Evolutionary conservation across 306 rosid genomes (phyloP), one percentile per base, ranked within the genome.

Genomic region (Cucumis melo): DNA sequence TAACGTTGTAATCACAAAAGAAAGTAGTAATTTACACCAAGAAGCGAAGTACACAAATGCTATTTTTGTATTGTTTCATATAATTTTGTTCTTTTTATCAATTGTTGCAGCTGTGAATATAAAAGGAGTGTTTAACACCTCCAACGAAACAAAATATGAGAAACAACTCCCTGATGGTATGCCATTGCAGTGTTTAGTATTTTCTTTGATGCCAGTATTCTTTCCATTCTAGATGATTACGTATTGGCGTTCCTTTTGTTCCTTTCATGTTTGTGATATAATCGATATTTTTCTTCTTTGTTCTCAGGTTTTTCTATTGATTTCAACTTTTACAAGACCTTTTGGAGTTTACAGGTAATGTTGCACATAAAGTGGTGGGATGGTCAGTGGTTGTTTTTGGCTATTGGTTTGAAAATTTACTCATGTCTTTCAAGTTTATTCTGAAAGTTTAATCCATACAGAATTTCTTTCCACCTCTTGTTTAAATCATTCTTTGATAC

Each of bases 91-190:
- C 74, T 78, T 75, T 78, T 81, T 70, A 75, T 79, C 64, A 78
- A 55, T 51, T 77, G 62, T 75, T 82, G 86, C 91, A 91, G 98
- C 98, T 78, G 89, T 91, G 79, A 94, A 94, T 87, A 91, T 91
- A 24, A 94, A 94, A 87, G 98, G 98, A 75, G 98, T 94, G 82
- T 94, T 94, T 75, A 94, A 94, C 97, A 90, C 96, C 73, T 91
- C 97, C 41, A 94, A 91, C 38, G 97, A 88, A 85, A 94, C 98
- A 77, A 91, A 94, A 75, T 94, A 90, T 79, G 98, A 94, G 87
- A 94, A 92, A 87, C 95, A 90, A 48, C 90, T 96, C 57, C 87
- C 91, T 41, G 93, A 84, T 68, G 98, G 97, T 91, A 85, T 78
- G 71, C 80, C 24, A 77, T 81, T 68, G 74, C 65, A 27, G 29